These are phyloP conservation scores for Zymoseptoria brevis DNA, from an alignment of 2,329 filamentous ascomycete genomes.

Conservation along the genomic window DNA sequence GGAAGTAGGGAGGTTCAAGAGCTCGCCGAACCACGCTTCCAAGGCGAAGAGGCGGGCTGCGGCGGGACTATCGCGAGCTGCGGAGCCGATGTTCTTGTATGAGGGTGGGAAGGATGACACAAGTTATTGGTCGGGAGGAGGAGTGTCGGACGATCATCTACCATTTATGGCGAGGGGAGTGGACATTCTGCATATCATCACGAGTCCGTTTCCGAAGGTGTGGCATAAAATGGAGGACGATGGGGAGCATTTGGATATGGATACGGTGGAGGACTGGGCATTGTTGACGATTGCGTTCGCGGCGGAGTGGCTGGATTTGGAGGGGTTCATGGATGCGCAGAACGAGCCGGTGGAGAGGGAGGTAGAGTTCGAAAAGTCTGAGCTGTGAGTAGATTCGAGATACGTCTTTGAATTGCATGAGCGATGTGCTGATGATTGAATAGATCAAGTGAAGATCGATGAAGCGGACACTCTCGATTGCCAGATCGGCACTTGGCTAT, in stretches of 20 bases:
- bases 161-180: slow-evolving; percentile 85
- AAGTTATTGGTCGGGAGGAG: slow-evolving; percentile 44
- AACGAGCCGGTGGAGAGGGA: slow-evolving; percentile 3
- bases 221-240: slow-evolving; percentile 87
- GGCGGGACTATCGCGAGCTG: background rate
- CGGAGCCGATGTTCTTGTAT: slow-evolving; percentile 50
- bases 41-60: slow-evolving; percentile 9
- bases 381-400: slow-evolving; percentile 14
- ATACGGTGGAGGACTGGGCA: slow-evolving; percentile 80
- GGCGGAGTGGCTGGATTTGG: slow-evolving; percentile 86
- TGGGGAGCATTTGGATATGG: slow-evolving; percentile 71
- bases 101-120: slow-evolving; percentile 49
- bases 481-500: background rate
- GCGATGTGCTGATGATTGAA: background rate
- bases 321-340: slow-evolving; percentile 41
- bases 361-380: slow-evolving; percentile 6
- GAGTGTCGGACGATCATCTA: slow-evolving; percentile 72
- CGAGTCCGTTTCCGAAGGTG: slow-evolving; percentile 67
- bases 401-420: background rate
- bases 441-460: background rate
- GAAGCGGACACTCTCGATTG: background rate
- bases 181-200: slow-evolving; percentile 82
- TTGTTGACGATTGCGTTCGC: slow-evolving; percentile 75
- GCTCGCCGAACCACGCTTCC: slow-evolving; percentile 45
- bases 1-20: slow-evolving; percentile 57